Conservation (phyloP, 768 basidiomycete genomes). For the Trametes cubensis region DNA sequence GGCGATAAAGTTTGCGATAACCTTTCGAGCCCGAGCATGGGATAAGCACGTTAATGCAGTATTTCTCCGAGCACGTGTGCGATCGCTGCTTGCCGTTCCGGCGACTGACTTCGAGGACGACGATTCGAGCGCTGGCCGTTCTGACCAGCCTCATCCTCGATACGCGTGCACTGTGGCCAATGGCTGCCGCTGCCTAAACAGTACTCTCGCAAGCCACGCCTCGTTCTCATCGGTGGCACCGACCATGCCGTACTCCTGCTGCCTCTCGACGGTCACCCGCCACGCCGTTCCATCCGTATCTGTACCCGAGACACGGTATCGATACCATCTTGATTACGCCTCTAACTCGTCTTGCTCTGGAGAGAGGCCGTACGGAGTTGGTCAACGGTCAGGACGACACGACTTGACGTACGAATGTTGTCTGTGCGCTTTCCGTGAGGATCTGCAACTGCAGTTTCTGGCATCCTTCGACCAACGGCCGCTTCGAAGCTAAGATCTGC, state of each 20-base stretch:
- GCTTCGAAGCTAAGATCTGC: slow-evolving; percentile 24
- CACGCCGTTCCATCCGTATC: not conserved
- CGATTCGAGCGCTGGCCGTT: slow-evolving; percentile 4
- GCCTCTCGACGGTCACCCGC: not conserved
- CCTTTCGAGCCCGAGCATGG: slow-evolving; percentile 31
- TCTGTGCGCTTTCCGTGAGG: slow-evolving; percentile 2
- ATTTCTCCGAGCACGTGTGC: slow-evolving; percentile 28
- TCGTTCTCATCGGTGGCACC: slow-evolving; percentile 6
- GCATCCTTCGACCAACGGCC: slow-evolving; percentile 9
- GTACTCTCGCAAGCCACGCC: slow-evolving; percentile 1
- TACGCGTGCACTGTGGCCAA: not conserved
- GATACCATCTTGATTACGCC: slow-evolving; percentile 22
- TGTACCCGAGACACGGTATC: slow-evolving; percentile 11
- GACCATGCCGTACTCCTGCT: not conserved
- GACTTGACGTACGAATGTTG: slow-evolving; percentile 19
- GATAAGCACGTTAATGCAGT: slow-evolving; percentile 19
- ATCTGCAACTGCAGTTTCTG: slow-evolving; percentile 16
- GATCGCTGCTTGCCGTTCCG: slow-evolving; percentile 18
- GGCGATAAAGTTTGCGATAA: slow-evolving; percentile 45
- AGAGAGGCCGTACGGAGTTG: slow-evolving; percentile 2
- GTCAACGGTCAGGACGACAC: slow-evolving; percentile 1
- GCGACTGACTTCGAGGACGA: slow-evolving; percentile 11
- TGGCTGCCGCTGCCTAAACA: slow-evolving; percentile 5
- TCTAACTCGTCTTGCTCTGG: not conserved
- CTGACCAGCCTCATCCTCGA: not conserved